A percentile compares a stretch with the other conserved stretches of the same genome.
These are phyloP conservation scores for Corylus avellana DNA, from an alignment of 306 rosid genomes.

Conservation along the genomic window DNA sequence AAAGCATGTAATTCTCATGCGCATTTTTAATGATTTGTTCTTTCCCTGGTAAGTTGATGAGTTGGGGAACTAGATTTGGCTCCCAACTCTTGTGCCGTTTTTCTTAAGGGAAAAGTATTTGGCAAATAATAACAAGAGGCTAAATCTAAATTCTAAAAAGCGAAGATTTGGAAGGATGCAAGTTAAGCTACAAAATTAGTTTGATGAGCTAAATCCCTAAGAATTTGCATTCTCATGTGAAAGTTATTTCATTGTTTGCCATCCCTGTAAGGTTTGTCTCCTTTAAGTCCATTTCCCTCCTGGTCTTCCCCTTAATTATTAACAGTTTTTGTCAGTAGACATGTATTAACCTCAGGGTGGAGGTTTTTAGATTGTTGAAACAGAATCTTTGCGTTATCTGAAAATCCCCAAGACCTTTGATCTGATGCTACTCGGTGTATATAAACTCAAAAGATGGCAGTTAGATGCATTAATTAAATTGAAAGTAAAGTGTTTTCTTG, in stretches of 20 bases:
- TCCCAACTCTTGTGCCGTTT: background rate
- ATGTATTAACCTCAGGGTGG: background rate
- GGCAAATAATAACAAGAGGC: background rate
- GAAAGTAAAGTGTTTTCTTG: constrained; percentile 1
- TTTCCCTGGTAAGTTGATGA: background rate
- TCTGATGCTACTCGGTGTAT: background rate
- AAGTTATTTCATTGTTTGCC: background rate
- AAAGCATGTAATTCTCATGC: no score
- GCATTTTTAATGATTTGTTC: no score
- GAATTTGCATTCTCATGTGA: background rate
- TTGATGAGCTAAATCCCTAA: background rate
- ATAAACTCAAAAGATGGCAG: background rate
- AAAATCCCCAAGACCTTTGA: background rate
- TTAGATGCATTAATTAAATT: constrained; percentile 3
- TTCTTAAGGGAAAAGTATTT: background rate
- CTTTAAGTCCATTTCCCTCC: background rate
- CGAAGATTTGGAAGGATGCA: background rate
- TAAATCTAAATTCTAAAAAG: background rate
- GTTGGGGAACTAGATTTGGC: background rate
- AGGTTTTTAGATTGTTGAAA: background rate
- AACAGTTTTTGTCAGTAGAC: background rate
- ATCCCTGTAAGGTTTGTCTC: background rate
- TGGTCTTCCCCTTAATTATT: background rate
- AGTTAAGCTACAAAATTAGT: background rate
- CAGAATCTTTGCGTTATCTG: background rate